Base-by-base conservation (phyloP, 2,329 filamentous ascomycete genomes). In the Thielaviopsis populi region DNA sequence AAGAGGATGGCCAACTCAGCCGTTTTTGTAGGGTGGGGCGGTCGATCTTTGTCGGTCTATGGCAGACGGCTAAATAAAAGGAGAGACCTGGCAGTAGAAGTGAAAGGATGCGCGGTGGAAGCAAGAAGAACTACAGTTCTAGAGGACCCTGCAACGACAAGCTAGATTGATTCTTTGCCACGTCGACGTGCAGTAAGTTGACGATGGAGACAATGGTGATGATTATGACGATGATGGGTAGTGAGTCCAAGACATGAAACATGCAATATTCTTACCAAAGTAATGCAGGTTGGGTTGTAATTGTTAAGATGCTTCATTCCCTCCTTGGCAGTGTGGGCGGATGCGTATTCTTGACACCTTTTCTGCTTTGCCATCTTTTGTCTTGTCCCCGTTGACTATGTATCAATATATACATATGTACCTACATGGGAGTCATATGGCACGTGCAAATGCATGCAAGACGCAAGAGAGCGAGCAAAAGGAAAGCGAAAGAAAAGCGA, bases 131-230 rank as follows among this genome's bases (percentile, higher is more conserved):
- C 2, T 56, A 27, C 53, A 56, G 53, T 56, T 56, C n/a, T 13
- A 8, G 17, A 8, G 53, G 53, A 37, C 30, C 53, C 10, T 56
- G 7, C 17, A 33, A 30, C 30, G 15, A 37, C 5, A 33, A 30
- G 53, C 53, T 37, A 37, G 53, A 56, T 33, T 56, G 53, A 56
- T 17, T 56, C 53, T 56, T 37, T 56, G 53, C 53, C 53, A 56
- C 53, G 53, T 56, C 27, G 53, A 56, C 53, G 1, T 37, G 53
- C 53, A 56, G 53, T 13, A 56, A 56, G 27, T 37, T 33, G 30
- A 56, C 53, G n/a, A 33, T 56, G 30, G 27, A 37, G 53, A 37
- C 30, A 19, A 33, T 33, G 53, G n/a, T 33, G 53, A 56, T 27
- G 53, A 56, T 27, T 17, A n/a, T 24, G 10, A 50, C 15, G 46